These are phyloP conservation scores for Starmerella asiatica DNA, from an alignment of 805 yeast species.

Conservation along the genomic window DNA sequence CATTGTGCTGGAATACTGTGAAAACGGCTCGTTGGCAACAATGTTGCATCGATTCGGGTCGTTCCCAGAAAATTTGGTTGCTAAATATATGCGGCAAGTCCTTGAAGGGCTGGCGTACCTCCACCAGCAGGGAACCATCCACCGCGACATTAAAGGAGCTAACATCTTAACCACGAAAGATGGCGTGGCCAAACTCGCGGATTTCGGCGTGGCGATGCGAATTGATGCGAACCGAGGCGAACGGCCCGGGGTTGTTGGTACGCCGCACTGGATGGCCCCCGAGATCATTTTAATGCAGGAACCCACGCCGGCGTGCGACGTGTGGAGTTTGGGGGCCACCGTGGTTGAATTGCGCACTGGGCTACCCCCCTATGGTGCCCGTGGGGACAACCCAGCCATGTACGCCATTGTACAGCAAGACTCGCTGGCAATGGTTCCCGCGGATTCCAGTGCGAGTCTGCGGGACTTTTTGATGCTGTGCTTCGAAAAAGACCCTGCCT, in stretches of 20 bases:
- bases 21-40: constrained; percentile 52
- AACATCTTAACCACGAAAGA: constrained; percentile 49
- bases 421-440: constrained; percentile 45
- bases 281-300: constrained; percentile 67
- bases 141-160: constrained; percentile 66
- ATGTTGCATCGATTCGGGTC: constrained; percentile 39
- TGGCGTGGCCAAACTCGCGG: constrained; percentile 58
- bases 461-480: constrained; percentile 53
- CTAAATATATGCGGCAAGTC: constrained; percentile 40
- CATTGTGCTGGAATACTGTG: constrained; percentile 48
- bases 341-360: constrained; percentile 76
- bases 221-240: constrained; percentile 13
- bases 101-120: constrained; percentile 48
- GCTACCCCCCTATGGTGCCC: constrained; percentile 71
- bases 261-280: constrained; percentile 99
- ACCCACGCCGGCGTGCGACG: constrained; percentile 74
- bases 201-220: constrained; percentile 59
- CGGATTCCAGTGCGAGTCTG: constrained; percentile 29
- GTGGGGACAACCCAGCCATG: constrained; percentile 63
- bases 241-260: constrained; percentile 44
- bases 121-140: constrained; percentile 62
- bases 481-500: constrained; percentile 53
- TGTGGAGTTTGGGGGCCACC: constrained; percentile 86
- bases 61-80: constrained; percentile 42
- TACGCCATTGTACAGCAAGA: constrained; percentile 73